Evolutionary conservation across 306 rosid species (phyloP).

Genomic region (Senna tora): DNA sequence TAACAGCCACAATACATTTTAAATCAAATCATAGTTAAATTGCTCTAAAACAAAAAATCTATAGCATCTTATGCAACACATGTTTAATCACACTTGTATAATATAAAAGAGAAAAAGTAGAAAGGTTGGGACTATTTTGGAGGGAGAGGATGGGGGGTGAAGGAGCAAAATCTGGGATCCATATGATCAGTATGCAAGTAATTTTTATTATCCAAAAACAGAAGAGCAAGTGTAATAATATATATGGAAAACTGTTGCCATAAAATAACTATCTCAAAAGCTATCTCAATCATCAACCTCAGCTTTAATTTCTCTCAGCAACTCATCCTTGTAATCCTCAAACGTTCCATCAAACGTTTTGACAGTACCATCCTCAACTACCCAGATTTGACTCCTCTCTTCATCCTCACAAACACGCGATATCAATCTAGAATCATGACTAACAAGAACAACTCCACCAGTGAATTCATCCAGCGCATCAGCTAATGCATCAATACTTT

Average conservation of each 20-base stretch:
- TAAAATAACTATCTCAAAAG: slow-evolving; percentile 12
- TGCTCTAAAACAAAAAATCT: background rate
- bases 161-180: slow-evolving; percentile 27
- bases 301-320: slow-evolving; percentile 60
- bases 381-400: slow-evolving; percentile 80
- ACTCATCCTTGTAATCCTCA: slow-evolving; percentile 67
- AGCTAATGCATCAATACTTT: slow-evolving; percentile 69
- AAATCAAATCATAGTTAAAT: background rate
- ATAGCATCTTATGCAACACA: slow-evolving; percentile 23
- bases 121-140: too few relatives aligned
- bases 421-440: slow-evolving; percentile 65
- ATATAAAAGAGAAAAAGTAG: background rate
- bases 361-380: slow-evolving; percentile 73
- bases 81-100: slow-evolving; percentile 33
- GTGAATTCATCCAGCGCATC: slow-evolving; percentile 61
- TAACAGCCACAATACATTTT: background rate
- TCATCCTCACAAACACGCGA: slow-evolving; percentile 64
- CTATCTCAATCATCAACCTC: slow-evolving; percentile 60
- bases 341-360: slow-evolving; percentile 48
- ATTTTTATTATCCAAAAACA: slow-evolving; percentile 6
- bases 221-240: background rate
- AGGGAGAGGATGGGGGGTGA: too few relatives aligned
- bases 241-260: background rate
- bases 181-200: background rate
- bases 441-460: slow-evolving; percentile 63